phyloP scores from a whole-genome alignment of 108 stramenopile genomes.

The Cyclotella atomus region DNA sequence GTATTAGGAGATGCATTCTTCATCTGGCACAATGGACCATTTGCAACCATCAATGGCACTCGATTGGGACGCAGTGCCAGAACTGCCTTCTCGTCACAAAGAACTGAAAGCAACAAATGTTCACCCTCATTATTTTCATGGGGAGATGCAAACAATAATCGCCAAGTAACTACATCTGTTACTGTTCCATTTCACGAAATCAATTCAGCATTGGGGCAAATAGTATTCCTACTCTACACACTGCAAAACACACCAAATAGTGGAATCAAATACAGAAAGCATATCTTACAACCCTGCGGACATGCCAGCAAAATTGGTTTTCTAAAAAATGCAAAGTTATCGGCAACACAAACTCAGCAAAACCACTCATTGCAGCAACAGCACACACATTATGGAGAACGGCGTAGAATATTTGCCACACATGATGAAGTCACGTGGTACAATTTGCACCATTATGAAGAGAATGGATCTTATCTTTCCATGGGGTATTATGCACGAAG shows the following conservation, averaged over 20 bases:
- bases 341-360: slow-evolving; percentile 5
- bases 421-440: slow-evolving; percentile 44
- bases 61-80: slow-evolving; percentile 62
- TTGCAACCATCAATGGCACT: slow-evolving; percentile 84
- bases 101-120: background rate
- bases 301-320: slow-evolving; percentile 78
- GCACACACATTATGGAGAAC: slow-evolving; percentile 12
- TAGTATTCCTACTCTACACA: slow-evolving; percentile 67
- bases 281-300: slow-evolving; percentile 72
- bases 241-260: slow-evolving; percentile 55
- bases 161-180: background rate
- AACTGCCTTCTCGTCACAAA: slow-evolving; percentile 22
- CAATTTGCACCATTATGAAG: slow-evolving; percentile 51
- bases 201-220: slow-evolving; percentile 82
- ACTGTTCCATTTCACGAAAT: slow-evolving; percentile 81
- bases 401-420: slow-evolving; percentile 47
- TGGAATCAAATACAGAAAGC: slow-evolving; percentile 55
- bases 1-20: slow-evolving; percentile 78
- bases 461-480: slow-evolving; percentile 48
- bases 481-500: slow-evolving; percentile 64
- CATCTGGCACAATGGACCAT: slow-evolving; percentile 83
- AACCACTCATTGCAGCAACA: background rate
- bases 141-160: slow-evolving; percentile 10
- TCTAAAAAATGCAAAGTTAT: slow-evolving; percentile 34
- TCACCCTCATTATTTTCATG: slow-evolving; percentile 30